Conservation (phyloP, 768 basidiomycete species). For the Macrolepiota dolichaula region DNA sequence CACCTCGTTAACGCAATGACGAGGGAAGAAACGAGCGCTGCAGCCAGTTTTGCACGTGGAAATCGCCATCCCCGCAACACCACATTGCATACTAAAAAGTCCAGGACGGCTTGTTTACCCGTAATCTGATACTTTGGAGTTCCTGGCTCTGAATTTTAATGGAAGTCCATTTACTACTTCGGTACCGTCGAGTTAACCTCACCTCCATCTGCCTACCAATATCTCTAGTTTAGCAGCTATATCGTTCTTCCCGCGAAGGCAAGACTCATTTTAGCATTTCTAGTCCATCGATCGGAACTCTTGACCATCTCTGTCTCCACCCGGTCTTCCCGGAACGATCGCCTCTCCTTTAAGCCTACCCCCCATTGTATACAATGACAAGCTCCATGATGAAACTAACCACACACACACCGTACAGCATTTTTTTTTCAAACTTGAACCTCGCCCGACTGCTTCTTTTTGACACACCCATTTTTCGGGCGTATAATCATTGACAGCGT, state of each 20-base stretch:
- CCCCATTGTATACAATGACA: neutral
- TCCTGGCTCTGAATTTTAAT: neutral
- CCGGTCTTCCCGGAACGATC: neutral
- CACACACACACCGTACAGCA: neutral
- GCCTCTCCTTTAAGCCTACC: neutral
- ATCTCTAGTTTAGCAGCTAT: neutral
- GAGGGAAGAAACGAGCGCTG: neutral
- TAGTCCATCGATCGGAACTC: neutral
- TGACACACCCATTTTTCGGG: no score
- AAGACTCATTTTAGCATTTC: neutral
- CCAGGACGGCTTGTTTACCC: neutral
- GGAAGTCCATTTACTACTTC: neutral
- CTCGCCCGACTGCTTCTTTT: no score
- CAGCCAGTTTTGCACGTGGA: neutral
- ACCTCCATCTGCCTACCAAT: neutral
- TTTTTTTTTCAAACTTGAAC: neutral
- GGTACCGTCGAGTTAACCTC: neutral
- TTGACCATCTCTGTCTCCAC: neutral
- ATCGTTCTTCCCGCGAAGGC: conserved; percentile 9
- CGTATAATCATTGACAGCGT: no score
- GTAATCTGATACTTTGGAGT: neutral
- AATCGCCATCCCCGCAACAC: neutral
- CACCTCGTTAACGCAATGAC: neutral
- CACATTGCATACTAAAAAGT: neutral
- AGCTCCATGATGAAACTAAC: no score